Conservation (phyloP, 306 rosid genomes). For the Castanea crenata region DNA sequence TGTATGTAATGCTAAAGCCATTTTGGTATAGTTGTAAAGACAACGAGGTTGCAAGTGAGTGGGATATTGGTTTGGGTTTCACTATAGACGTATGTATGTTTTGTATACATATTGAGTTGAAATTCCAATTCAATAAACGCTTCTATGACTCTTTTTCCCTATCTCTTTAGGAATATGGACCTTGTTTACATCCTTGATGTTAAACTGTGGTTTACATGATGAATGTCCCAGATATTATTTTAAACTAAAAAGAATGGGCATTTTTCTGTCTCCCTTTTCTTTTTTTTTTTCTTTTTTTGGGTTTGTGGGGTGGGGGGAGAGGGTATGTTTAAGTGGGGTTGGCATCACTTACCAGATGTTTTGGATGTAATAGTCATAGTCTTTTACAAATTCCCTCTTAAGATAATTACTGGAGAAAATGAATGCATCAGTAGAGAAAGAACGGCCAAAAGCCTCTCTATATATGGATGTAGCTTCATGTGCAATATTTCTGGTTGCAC, state of each 20-base stretch:
- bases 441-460: background rate
- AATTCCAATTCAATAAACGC: background rate
- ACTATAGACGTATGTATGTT: background rate
- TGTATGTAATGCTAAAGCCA: no score
- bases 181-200: background rate
- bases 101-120: background rate
- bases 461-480: background rate
- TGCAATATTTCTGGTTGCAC: background rate
- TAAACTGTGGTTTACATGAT: background rate
- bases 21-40: no score
- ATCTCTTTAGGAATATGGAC: background rate
- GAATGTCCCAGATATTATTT: background rate
- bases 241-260: background rate
- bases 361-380: background rate
- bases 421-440: background rate
- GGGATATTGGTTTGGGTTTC: no score
- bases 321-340: background rate
- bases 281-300: background rate
- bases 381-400: background rate
- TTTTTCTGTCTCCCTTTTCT: no score
- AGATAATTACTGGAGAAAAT: background rate
- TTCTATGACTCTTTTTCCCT: no score
- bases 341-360: background rate
- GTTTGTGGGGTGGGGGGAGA: background rate
- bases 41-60: no score